Conservation (phyloP, 73 alveolate species). For the Tetrahymena thermophila region DNA sequence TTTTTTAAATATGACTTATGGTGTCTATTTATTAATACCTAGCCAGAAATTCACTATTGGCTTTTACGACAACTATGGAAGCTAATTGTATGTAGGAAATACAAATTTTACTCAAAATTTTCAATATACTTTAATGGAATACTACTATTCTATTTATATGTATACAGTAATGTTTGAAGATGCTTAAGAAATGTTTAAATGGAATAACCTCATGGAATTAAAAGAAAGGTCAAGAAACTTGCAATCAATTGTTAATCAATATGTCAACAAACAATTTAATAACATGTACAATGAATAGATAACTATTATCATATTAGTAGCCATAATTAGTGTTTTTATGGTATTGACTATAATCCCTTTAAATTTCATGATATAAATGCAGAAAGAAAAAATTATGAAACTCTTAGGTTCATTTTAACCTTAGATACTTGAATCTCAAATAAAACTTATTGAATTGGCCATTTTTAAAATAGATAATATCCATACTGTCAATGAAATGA, state of each 20-base stretch:
- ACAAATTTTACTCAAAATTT: not conserved
- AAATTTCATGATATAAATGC: not conserved
- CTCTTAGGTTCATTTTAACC: not conserved
- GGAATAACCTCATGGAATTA: not conserved
- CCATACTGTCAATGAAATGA: not conserved
- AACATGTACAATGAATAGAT: not conserved
- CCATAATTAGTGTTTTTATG: not conserved
- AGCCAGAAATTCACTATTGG: not conserved
- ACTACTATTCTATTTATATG: not conserved
- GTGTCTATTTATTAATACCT: too few species aligned
- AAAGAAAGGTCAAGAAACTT: not conserved
- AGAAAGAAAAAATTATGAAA: not conserved
- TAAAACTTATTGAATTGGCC: not conserved
- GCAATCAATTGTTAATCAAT: not conserved
- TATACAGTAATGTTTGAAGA: not conserved
- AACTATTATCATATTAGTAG: not conserved
- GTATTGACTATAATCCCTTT: not conserved
- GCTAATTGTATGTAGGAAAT: not conserved
- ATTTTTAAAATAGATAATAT: not conserved
- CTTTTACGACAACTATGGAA: not conserved
- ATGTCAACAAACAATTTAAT: not conserved
- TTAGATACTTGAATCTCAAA: not conserved
- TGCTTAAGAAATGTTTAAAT: not conserved
- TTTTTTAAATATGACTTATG: too few species aligned
- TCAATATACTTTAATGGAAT: not conserved